Conservation (phyloP, 495 filamentous ascomycete genomes). For the Talaromyces thailandensis region DNA sequence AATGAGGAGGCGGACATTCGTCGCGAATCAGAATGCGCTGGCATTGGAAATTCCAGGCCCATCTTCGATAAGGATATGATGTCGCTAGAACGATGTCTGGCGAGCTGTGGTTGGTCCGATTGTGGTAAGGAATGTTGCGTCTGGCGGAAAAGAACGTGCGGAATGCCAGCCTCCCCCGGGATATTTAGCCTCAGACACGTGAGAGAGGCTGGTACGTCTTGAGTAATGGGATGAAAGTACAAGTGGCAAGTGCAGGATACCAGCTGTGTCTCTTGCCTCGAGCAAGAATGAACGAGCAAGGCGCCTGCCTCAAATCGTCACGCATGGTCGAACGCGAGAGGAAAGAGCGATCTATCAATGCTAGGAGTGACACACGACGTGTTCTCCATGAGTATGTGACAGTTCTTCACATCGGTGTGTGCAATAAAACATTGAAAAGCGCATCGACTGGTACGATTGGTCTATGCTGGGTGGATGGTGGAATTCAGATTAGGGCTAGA, state of each 20-base stretch:
- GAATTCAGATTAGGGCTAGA: neutral
- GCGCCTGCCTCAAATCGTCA: neutral
- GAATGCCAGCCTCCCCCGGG: slow-evolving; percentile 2
- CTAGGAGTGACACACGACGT: neutral
- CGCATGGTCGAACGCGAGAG: neutral
- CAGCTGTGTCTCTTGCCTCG: neutral
- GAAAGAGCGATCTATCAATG: neutral
- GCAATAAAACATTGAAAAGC: neutral
- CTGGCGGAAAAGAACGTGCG: neutral
- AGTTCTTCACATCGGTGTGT: neutral
- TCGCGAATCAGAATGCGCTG: neutral
- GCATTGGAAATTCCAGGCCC: neutral
- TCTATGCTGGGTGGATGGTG: neutral
- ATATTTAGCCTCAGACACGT: neutral
- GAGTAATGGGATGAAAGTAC: neutral
- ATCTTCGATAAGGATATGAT: neutral
- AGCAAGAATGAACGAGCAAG: neutral
- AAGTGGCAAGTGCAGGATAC: neutral
- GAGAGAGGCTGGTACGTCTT: neutral
- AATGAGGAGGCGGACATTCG: slow-evolving; percentile 5
- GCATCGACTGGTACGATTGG: neutral
- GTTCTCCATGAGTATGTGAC: neutral
- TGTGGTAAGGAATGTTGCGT: slow-evolving; percentile 2
- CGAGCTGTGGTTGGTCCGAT: slow-evolving; percentile 3
- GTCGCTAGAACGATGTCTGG: neutral